phyloP scores from a whole-genome alignment of 108 stramenopile genomes.

The Asterionellopsis glacialis region DNA sequence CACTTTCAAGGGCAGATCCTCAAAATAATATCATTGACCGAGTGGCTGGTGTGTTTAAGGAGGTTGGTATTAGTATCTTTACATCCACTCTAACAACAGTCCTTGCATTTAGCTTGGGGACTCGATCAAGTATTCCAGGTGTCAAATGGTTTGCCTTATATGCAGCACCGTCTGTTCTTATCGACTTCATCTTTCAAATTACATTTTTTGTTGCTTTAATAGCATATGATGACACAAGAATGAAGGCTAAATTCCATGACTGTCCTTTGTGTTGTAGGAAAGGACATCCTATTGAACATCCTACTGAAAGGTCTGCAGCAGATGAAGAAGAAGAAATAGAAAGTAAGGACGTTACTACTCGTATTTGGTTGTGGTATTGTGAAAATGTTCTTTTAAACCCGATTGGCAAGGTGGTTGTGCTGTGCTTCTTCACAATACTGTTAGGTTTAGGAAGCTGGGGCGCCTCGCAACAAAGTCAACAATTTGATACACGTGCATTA shows the following conservation, averaged over 20 bases:
- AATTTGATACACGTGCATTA: conserved; percentile 14
- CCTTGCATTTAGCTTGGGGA: conserved; percentile 3
- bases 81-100: conserved; percentile 5
- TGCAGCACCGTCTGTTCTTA: not conserved
- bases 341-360: too few species aligned
- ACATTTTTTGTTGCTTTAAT: conserved; percentile 7
- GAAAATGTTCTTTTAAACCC: conserved; percentile 3
- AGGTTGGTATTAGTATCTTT: conserved; percentile 4
- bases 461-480: conserved; percentile 10
- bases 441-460: conserved; percentile 14
- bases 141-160: conserved; percentile 1
- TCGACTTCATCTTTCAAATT: conserved; percentile 10
- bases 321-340: not conserved
- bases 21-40: not conserved
- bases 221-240: not conserved
- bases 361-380: too few species aligned
- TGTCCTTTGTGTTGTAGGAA: not conserved
- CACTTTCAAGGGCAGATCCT: not conserved
- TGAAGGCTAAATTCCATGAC: not conserved
- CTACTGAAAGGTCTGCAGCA: not conserved
- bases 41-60: not conserved
- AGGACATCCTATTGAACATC: not conserved
- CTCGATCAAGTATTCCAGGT: not conserved
- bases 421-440: conserved; percentile 11
- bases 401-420: conserved; percentile 14